Base-by-base conservation (phyloP, 192 early-diverging fungal species). In the Coemansia sp. region DNA sequence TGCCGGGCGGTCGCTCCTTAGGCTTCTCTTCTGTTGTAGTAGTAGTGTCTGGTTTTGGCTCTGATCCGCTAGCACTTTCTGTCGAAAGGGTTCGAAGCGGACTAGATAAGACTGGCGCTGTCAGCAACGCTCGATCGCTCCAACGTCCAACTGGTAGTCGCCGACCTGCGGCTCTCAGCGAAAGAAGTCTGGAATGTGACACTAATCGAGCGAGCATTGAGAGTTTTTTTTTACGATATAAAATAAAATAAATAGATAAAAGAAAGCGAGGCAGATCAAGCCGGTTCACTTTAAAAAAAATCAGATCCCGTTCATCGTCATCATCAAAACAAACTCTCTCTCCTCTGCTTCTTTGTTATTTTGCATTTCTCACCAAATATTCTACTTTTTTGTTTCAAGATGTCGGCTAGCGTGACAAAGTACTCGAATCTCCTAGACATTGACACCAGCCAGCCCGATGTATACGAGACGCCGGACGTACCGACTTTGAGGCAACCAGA, bases 351-450 rank as follows among this genome's bases (percentile, higher is more conserved):
- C 26, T 26, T 26, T 26, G 26, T 26, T 26, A 26, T 26, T 26
- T 26, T 26, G 26, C 26, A 26, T 38, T 35, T 68, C 35, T 32
- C 21, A 58, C 16, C 26, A 10, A 21, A 19, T 16, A 32, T 40
- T 49, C 16, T 13, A 40, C 17, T 52, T 63, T 60, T 57, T 49
- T 50, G n/a, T 16, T 28, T 49, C 49, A 33, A 23, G 59, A 84
- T 78, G 76, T 70, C 72, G 16, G 63, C 72, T 33, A 53, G 66
- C 52, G 67, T 74, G 23, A 87, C 84, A 71, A 95, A 95, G 73
- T 93, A 93, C 85, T 78, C 88, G 52, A 85, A 87, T 44, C 85
- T 95, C 30, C 91, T 91, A 19, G 92, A 94, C 77, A 91, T 95
- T 80, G 93, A 78, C 69, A 62, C 68, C 16, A 72, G 67, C 49